Evolutionary conservation across 176 grass and related monocot genomes (phyloP).

Genomic region (Coix lacrymajobi): DNA sequence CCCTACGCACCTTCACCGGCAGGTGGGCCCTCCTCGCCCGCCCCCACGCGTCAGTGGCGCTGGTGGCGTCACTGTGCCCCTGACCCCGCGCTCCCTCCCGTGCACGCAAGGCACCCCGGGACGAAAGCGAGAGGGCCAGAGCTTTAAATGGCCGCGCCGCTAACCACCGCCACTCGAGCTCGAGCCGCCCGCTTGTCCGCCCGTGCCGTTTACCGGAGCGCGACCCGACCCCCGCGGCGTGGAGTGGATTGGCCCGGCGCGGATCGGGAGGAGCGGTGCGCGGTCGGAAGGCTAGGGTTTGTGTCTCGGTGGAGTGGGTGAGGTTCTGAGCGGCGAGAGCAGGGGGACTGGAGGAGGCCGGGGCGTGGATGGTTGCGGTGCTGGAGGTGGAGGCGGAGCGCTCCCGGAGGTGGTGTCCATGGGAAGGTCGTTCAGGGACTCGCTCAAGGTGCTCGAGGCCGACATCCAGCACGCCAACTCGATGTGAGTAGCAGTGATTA

Average conservation of each 20-base stretch:
- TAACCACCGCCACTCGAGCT: constrained; percentile 20
- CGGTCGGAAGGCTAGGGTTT: constrained; percentile 7
- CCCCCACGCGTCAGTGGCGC: not conserved
- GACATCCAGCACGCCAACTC: constrained; percentile 95
- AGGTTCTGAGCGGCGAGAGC: not conserved
- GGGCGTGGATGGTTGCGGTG: constrained; percentile 29
- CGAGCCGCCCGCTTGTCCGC: not conserved
- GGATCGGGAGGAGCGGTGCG: constrained; percentile 5
- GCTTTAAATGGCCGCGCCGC: constrained; percentile 49
- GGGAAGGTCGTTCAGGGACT: constrained; percentile 84
- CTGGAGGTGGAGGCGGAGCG: not conserved
- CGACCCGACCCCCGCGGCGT: not conserved
- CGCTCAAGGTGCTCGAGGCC: constrained; percentile 87
- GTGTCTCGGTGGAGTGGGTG: not conserved
- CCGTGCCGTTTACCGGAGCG: constrained; percentile 21
- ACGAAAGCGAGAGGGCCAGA: constrained; percentile 12
- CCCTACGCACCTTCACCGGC: not conserved
- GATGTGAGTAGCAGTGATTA: constrained; percentile 53
- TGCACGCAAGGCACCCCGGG: constrained; percentile 37
- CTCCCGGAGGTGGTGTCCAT: constrained; percentile 25
- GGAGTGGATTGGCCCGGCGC: not conserved
- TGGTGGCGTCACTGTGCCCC: not conserved
- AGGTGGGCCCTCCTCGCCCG: accelerated
- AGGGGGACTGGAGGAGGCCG: not conserved
- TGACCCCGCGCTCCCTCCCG: not conserved